phyloP scores from a whole-genome alignment of 2,329 filamentous ascomycete species.

The Sporothrix schenckii region DNA sequence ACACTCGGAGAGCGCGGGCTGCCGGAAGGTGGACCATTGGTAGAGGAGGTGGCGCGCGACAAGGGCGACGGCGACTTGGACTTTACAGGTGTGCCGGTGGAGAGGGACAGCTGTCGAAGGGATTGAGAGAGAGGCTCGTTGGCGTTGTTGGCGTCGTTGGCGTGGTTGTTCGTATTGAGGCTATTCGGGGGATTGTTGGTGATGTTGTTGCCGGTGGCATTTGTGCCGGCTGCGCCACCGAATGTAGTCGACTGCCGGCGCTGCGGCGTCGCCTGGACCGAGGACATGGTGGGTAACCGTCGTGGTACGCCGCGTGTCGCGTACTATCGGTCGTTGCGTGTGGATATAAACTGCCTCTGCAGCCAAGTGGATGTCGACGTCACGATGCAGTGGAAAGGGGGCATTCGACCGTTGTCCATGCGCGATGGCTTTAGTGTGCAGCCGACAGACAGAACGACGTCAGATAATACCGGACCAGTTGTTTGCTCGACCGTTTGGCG shows the following conservation, averaged over 20 bases:
- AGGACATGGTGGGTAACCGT: conserved; percentile 16
- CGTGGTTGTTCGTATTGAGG: conserved; percentile 1
- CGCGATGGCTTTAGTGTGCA: background rate
- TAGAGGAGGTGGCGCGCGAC: conserved; percentile 25
- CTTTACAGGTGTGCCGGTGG: conserved; percentile 30
- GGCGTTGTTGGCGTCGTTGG: background rate
- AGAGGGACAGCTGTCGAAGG: conserved; percentile 38
- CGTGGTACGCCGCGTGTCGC: background rate
- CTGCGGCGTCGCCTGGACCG: conserved; percentile 27
- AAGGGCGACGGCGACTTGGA: conserved; percentile 31
- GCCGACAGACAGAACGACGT: background rate
- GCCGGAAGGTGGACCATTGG: background rate
- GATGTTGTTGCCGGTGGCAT: background rate
- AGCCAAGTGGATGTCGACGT: conserved; percentile 27
- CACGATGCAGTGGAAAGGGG: conserved; percentile 26
- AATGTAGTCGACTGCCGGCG: conserved; percentile 28
- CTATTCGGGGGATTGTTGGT: background rate
- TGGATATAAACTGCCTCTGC: conserved; percentile 16
- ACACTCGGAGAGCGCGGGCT: conserved; percentile 45
- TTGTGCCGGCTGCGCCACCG: background rate
- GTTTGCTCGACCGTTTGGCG: conserved; percentile 9
- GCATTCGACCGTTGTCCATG: conserved; percentile 1
- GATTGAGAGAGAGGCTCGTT: conserved; percentile 36
- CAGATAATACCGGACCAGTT: conserved; percentile 14
- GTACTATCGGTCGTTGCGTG: background rate